Conservation (phyloP, 1,284 basidiomycete genomes). For the Phlebopus sp. region DNA sequence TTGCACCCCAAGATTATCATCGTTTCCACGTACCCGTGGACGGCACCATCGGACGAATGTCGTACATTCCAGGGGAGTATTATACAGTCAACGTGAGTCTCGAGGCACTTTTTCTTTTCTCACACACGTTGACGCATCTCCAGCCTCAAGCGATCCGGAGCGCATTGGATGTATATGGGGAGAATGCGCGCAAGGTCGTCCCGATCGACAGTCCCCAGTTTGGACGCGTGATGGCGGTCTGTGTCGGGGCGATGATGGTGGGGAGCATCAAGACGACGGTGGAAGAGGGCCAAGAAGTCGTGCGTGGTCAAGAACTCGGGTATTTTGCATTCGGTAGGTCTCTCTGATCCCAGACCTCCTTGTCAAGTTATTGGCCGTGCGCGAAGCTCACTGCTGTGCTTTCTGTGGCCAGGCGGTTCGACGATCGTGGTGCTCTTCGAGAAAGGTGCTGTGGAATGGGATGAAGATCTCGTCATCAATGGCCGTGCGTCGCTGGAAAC, state of each 20-base stretch:
- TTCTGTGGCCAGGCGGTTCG: conserved; percentile 62
- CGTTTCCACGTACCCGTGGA: conserved; percentile 93
- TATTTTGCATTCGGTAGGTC: conserved; percentile 89
- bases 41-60: conserved; percentile 79
- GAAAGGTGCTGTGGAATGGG: conserved; percentile 80
- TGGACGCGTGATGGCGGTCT: conserved; percentile 86
- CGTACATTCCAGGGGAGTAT: conserved; percentile 81
- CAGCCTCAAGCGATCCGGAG: conserved; percentile 82
- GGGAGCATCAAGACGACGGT: conserved; percentile 86
- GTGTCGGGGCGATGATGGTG: conserved; percentile 94
- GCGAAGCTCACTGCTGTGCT: background rate
- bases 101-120: background rate
- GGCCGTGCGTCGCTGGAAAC: conserved; percentile 83
- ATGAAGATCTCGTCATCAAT: conserved; percentile 88
- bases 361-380: too few relatives aligned
- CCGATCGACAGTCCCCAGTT: conserved; percentile 86
- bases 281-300: conserved; percentile 76
- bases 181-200: conserved; percentile 88
- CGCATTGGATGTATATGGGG: conserved; percentile 89
- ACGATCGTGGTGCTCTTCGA: conserved; percentile 89
- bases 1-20: conserved; percentile 96
- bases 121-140: conserved; percentile 1
- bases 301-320: conserved; percentile 87
- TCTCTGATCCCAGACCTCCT: background rate
- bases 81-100: conserved; percentile 86